Evolutionary conservation across 805 yeast species (phyloP).

Genomic region (Myxozyma neotropica): DNA sequence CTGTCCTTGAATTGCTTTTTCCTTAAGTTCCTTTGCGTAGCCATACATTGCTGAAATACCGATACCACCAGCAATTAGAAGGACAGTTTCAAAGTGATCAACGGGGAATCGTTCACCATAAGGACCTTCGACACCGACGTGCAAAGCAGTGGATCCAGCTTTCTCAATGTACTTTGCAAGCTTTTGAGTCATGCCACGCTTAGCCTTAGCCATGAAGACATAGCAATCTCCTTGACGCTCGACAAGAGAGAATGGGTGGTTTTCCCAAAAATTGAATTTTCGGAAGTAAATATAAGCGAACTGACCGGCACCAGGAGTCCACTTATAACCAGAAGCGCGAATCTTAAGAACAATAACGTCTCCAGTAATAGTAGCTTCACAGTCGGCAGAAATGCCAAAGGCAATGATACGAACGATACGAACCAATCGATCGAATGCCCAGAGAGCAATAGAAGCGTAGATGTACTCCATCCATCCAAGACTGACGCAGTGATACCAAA

Average conservation of each 20-base stretch:
- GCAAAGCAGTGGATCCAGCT: background rate
- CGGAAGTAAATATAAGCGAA: constrained; percentile 29
- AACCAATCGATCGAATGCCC: too few relatives aligned
- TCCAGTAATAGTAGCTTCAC: too few relatives aligned
- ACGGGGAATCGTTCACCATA: constrained; percentile 57
- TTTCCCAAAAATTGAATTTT: constrained; percentile 22
- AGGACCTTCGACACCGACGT: constrained; percentile 56
- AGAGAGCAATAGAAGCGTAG: too few relatives aligned
- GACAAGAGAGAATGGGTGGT: constrained; percentile 28
- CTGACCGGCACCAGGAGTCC: constrained; percentile 25
- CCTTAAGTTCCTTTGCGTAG: constrained; percentile 44
- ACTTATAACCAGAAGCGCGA: too few relatives aligned
- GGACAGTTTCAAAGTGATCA: constrained; percentile 49
- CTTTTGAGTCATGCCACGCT: constrained; percentile 21
- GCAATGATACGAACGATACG: too few relatives aligned
- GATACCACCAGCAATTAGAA: constrained; percentile 65
- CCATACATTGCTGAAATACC: constrained; percentile 63
- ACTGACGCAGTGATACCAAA: too few relatives aligned
- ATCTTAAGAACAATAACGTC: too few relatives aligned
- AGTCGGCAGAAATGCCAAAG: too few relatives aligned
- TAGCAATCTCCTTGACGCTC: constrained; percentile 10
- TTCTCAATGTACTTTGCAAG: constrained; percentile 5
- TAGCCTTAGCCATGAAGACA: constrained; percentile 12
- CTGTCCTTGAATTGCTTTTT: too few relatives aligned
- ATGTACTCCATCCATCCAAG: too few relatives aligned